phyloP scores from a whole-genome alignment of 2,329 filamentous ascomycete genomes.

The Nannizziopsis arthrosporioides region DNA sequence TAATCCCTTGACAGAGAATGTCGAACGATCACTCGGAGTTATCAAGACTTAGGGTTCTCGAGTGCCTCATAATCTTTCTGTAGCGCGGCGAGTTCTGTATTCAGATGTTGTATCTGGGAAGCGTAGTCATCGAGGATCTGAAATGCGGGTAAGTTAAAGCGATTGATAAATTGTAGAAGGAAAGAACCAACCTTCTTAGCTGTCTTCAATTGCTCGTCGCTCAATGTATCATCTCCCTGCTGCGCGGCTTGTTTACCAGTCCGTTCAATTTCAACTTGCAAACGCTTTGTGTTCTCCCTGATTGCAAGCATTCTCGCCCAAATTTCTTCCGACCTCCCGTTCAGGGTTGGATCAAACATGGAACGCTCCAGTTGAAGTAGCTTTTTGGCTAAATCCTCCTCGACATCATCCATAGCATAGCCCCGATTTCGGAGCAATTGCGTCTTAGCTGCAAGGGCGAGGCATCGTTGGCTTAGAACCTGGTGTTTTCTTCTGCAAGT shows the following conservation, averaged over 20 bases:
- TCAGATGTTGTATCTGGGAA: slow-evolving; percentile 44
- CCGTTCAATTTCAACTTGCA: slow-evolving; percentile 50
- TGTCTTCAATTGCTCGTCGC: slow-evolving; percentile 48
- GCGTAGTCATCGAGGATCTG: slow-evolving; percentile 43
- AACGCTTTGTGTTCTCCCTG: slow-evolving; percentile 45
- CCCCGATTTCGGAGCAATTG: slow-evolving; percentile 52
- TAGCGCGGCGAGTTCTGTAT: slow-evolving; percentile 48
- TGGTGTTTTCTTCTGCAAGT: slow-evolving; percentile 50
- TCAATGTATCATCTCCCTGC: slow-evolving; percentile 38
- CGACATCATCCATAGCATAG: slow-evolving; percentile 52
- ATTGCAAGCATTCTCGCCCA: slow-evolving; percentile 56
- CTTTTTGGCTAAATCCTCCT: slow-evolving; percentile 53
- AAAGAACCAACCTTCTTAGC: slow-evolving; percentile 46
- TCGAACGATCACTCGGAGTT: neutral
- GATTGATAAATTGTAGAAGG: slow-evolving; percentile 19
- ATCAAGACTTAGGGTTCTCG: slow-evolving; percentile 28
- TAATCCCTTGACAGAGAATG: slow-evolving; percentile 2
- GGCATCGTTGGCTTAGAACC: slow-evolving; percentile 47
- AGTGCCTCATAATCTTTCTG: slow-evolving; percentile 49
- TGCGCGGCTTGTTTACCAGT: slow-evolving; percentile 33
- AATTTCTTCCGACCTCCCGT: slow-evolving; percentile 52
- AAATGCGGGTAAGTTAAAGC: neutral
- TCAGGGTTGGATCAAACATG: slow-evolving; percentile 49
- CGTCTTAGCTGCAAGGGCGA: slow-evolving; percentile 52
- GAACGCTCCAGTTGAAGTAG: slow-evolving; percentile 46